Percentiles rank a stretch among this genome's conserved stretches.
These are phyloP conservation scores for Pythium monospermum DNA, from an alignment of 352 stramenopile genomes.

Conservation along the genomic window DNA sequence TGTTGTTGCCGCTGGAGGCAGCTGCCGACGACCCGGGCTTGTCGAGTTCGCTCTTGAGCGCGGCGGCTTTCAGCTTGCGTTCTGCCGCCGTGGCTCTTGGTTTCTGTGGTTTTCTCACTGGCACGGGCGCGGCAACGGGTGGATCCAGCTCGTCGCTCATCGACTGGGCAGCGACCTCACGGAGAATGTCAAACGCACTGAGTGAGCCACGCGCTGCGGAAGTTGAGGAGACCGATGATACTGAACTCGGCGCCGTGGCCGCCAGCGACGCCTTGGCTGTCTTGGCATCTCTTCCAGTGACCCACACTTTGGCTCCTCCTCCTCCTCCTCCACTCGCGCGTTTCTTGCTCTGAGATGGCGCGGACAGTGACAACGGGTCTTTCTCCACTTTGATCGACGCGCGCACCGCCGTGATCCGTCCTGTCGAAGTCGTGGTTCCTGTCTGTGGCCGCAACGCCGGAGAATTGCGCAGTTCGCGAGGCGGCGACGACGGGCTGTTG, in stretches of 20 bases:
- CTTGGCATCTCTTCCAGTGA: constrained; percentile 18
- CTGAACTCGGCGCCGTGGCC: neutral
- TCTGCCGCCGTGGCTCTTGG: constrained; percentile 1
- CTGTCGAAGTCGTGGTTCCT: too few relatives aligned
- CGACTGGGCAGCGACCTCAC: constrained; percentile 70
- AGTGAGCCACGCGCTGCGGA: constrained; percentile 21
- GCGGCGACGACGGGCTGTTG: constrained; percentile 56
- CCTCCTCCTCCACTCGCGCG: constrained; percentile 9
- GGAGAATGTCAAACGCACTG: constrained; percentile 82
- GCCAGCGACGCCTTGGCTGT: constrained; percentile 14
- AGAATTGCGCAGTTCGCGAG: constrained; percentile 7
- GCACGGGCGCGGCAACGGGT: neutral
- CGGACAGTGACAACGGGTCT: constrained; percentile 24
- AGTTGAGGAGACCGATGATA: neutral
- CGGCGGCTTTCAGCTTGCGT: constrained; percentile 4
- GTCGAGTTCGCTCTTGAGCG: constrained; percentile 5
- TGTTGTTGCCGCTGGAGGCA: neutral
- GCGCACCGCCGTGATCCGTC: too few relatives aligned
- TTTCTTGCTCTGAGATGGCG: constrained; percentile 24
- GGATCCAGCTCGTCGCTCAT: constrained; percentile 51
- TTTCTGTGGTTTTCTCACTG: constrained; percentile 4
- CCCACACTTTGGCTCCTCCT: constrained; percentile 27
- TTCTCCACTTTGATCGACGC: constrained; percentile 74
- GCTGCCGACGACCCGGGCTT: neutral
- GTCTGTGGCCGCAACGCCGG: constrained; percentile 5